These are phyloP conservation scores for Nakataea oryzae DNA, from an alignment of 2,329 filamentous ascomycete species.

Conservation along the genomic window DNA sequence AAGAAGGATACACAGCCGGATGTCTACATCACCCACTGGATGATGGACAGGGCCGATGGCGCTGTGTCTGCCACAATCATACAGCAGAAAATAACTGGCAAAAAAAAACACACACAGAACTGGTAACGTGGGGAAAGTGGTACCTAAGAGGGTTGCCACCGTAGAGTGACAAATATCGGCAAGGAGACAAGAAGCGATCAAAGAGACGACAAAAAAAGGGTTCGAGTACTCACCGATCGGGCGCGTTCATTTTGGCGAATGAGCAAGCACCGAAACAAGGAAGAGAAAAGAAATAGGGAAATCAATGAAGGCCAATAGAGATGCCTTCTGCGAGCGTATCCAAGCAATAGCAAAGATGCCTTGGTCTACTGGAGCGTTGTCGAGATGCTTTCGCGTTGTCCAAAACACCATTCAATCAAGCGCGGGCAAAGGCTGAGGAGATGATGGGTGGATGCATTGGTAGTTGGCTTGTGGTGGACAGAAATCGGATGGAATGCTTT, in stretches of 20 bases:
- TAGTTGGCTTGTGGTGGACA: neutral
- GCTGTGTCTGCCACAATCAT: neutral
- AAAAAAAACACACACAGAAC: neutral
- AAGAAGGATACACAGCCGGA: neutral
- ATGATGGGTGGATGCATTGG: neutral
- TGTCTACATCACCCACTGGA: neutral
- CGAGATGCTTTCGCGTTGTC: neutral
- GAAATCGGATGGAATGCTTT: neutral
- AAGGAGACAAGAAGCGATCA: neutral
- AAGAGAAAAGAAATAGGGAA: neutral
- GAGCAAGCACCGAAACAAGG: neutral
- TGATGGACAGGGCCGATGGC: neutral
- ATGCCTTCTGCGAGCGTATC: neutral
- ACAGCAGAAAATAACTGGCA: neutral
- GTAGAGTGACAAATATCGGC: neutral
- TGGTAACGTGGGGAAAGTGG: neutral
- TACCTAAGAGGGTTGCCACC: neutral
- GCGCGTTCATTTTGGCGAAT: constrained; percentile 39
- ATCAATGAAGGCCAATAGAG: neutral
- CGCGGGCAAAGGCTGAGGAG: no score
- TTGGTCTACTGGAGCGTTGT: no score
- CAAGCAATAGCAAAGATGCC: neutral
- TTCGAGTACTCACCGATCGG: constrained; percentile 35
- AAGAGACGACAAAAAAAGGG: constrained; percentile 1
- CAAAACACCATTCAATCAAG: no score